Percentiles rank a stretch among this genome's conserved stretches.
Conservation (phyloP, 768 basidiomycete species). For the Dacryopinax spathularia region DNA sequence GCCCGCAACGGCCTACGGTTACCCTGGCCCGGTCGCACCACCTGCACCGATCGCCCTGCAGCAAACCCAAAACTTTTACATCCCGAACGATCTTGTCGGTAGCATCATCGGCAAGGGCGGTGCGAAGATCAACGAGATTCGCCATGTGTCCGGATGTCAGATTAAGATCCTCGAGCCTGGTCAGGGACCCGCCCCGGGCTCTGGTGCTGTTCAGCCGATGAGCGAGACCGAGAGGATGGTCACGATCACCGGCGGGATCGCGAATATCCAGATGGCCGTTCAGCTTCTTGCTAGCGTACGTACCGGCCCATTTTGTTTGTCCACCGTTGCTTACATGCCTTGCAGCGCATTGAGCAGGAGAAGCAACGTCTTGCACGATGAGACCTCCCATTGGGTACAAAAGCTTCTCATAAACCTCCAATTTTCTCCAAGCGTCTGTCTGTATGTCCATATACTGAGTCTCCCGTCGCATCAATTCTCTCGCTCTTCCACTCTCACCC, state of each 20-base stretch:
- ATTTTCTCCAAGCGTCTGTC: neutral
- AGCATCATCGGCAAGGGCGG: slow-evolving; percentile 98
- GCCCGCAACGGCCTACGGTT: slow-evolving; percentile 2
- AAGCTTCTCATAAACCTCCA: neutral
- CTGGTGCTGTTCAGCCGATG: slow-evolving; percentile 38
- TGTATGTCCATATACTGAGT: neutral
- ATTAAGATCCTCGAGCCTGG: slow-evolving; percentile 99
- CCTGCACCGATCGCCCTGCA: slow-evolving; percentile 36
- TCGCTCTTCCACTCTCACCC: neutral
- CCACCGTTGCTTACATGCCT: neutral
- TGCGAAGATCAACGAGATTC: slow-evolving; percentile 96
- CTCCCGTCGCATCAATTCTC: neutral
- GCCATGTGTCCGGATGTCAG: slow-evolving; percentile 85
- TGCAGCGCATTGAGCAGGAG: slow-evolving; percentile 19
- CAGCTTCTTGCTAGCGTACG: slow-evolving; percentile 42
- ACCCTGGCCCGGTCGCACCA: slow-evolving; percentile 21
- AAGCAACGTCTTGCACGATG: slow-evolving; percentile 8
- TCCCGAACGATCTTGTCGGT: slow-evolving; percentile 93
- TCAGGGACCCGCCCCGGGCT: slow-evolving; percentile 48
- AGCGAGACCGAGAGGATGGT: slow-evolving; percentile 70
- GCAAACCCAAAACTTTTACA: slow-evolving; percentile 95
- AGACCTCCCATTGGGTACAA: neutral
- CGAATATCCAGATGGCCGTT: slow-evolving; percentile 93
- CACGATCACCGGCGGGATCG: slow-evolving; percentile 89
- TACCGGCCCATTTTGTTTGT: neutral